phyloP scores from a whole-genome alignment of 768 basidiomycete species.

The Chiua virens region DNA sequence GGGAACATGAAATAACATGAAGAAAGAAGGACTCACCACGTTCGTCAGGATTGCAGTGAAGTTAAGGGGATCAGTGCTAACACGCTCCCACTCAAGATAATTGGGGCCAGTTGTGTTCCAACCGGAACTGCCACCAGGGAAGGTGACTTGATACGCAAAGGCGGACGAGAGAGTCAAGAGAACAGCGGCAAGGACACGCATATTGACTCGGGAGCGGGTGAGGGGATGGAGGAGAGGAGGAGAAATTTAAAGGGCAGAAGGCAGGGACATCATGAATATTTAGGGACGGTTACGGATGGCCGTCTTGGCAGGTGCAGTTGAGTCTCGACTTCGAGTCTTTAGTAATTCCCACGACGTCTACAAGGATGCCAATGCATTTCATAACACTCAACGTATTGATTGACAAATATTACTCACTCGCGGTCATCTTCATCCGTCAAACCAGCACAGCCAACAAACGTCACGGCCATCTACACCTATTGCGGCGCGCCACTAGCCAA shows the following conservation, averaged over 20 bases:
- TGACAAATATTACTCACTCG: slow-evolving; percentile 4
- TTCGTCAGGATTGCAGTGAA: slow-evolving; percentile 73
- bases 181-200: slow-evolving; percentile 44
- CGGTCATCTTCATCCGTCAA: background rate
- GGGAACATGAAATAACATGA: background rate
- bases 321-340: background rate
- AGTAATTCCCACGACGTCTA: slow-evolving; percentile 24
- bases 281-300: slow-evolving; percentile 6
- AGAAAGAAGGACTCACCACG: slow-evolving; percentile 39
- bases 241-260: no score
- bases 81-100: slow-evolving; percentile 61
- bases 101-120: slow-evolving; percentile 61
- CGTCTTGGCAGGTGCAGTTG: slow-evolving; percentile 3
- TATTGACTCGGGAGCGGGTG: slow-evolving; percentile 26
- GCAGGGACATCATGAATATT: no score
- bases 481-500: slow-evolving; percentile 25
- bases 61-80: slow-evolving; percentile 62
- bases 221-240: slow-evolving; percentile 13
- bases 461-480: background rate
- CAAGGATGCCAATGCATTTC: background rate
- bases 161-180: slow-evolving; percentile 55
- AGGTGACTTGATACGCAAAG: slow-evolving; percentile 61
- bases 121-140: slow-evolving; percentile 43
- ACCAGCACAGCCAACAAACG: background rate
- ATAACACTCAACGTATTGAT: background rate